Evolutionary conservation across 768 basidiomycete species (phyloP), one percentile per base, ranked within the genome.

Genomic region (Leccinum truebloodii): DNA sequence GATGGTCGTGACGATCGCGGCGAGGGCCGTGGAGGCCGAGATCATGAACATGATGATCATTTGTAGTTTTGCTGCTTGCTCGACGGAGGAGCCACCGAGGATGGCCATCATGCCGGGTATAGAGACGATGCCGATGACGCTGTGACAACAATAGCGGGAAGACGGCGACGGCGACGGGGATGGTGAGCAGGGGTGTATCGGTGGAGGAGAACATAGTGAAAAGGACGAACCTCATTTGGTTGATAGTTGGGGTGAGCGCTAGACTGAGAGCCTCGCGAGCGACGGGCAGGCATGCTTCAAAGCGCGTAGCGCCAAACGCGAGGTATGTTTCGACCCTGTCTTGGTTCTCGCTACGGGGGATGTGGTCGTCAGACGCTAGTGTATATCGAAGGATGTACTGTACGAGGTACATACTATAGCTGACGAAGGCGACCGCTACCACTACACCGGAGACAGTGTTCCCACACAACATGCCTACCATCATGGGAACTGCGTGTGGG

Each of bases 21-120:
- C 83, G 28, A 95, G 81, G 0, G 87, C 84, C 0, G 89, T 89
- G 59, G 86, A 83, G 0, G 92, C 86, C 3, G 87, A 86, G 50
- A 95, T 92, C 89, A 95, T 91, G 75, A 95, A 95, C 86, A 94
- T 91, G 76, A 95, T 92, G 59, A 95, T 86, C 88, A 94, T 94
- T 67, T 95, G 94, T 18, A 95, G 76, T 55, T 86, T 85, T 2
- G 91, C 91, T 0, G 94, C 94, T 73, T 93, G 92, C 20, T 90
- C 81, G 46, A 95, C 90, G 34, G 88, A 87, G 12, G 90, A 84
- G 0, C 93, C 94, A 13, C 91, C 94, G 13, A 95, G 85, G 61
- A 95, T 88, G 4, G 94, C 91, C 90, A 95, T 93, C 91, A 92
- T 94, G 2, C 92, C 92, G 1, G 89, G 89, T 58, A 90, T 91